Evolutionary conservation across 371 early-diverging fungal species (phyloP), one percentile per base, ranked within the genome.

Genomic region (Apophysomyces sp.): DNA sequence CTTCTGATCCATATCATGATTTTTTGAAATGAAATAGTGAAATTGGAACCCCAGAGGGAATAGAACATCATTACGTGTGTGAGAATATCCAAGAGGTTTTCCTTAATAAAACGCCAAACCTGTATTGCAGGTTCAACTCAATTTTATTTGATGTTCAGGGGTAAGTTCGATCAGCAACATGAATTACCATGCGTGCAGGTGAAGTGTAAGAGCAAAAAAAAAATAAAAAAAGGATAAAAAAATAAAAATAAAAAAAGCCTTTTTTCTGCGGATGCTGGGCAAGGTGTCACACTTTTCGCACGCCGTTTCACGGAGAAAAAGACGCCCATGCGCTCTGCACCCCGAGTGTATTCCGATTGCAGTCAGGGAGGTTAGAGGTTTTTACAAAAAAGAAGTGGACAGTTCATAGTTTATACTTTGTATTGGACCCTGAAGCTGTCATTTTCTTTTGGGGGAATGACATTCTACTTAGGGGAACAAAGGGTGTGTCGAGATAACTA

Each of bases 351-450:
- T 44, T 44, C 49, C 49, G 49, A 21, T 4, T 8, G n/a, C 21
- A 21, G 21, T 18, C 11, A 21, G 21, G 49, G 21, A 44, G n/a
- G 9, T 44, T 13, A 41, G 13, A 34, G 34, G 13, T 34, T 8
- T 18, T 41, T 16, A 44, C 9, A 44, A 21, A 44, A 21, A 44
- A 21, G 4, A 44, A 21, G 1, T 3, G 26, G 9, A 44, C 21
- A 44, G 9, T 44, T 44, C 49, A 44, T 26, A 44, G 49, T 44
- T 8, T 18, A 44, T 18, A 44, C 18, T 13, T 41, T 41, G 18
- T 41, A 41, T n/a, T 41, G 41, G 49, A 44, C 49, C 49, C 49
- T 44, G 49, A 44, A 44, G 21, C 49, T 44, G 49, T 44, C 49
- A 44, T 44, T 44, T 34, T 44, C 27, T 44, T 44, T n/a, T 44